A percentile compares a stretch with the other conserved stretches of the same genome.
These are phyloP conservation scores for Lupinus albus DNA, from an alignment of 306 rosid species.

Conservation along the genomic window DNA sequence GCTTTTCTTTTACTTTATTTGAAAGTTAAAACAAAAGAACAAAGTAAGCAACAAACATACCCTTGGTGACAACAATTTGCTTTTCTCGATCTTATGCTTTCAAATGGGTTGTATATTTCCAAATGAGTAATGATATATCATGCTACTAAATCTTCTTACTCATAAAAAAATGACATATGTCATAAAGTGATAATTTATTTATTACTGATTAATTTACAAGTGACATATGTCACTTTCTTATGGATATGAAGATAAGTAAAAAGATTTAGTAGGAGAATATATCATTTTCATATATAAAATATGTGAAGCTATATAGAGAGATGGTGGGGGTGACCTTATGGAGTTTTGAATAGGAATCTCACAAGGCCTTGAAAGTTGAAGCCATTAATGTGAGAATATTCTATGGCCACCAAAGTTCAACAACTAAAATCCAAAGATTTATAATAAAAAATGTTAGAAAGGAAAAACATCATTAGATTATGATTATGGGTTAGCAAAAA, in stretches of 20 bases:
- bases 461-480: slow-evolving; percentile 82
- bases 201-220: too few relatives aligned
- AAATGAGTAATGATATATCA: too few relatives aligned
- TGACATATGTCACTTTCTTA: too few relatives aligned
- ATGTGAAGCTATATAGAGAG: slow-evolving; percentile 2
- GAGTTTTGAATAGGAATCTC: slow-evolving; percentile 62
- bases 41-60: slow-evolving; percentile 63
- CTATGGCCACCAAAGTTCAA: slow-evolving; percentile 75
- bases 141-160: too few relatives aligned
- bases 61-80: slow-evolving; percentile 79
- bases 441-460: slow-evolving; percentile 69
- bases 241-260: too few relatives aligned
- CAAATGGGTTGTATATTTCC: slow-evolving; percentile 8
- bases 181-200: too few relatives aligned
- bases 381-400: slow-evolving; percentile 72
- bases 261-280: too few relatives aligned
- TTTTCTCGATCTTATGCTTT: slow-evolving; percentile 56
- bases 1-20: slow-evolving; percentile 31
- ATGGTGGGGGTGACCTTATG: slow-evolving; percentile 34
- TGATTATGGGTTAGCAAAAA: slow-evolving; percentile 62
- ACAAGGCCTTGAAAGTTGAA: slow-evolving; percentile 81
- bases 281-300: too few relatives aligned
- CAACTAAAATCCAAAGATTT: slow-evolving; percentile 74
- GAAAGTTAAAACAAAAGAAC: slow-evolving; percentile 45
- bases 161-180: too few relatives aligned